These are phyloP conservation scores for Thelonectria discophora DNA, from an alignment of 2,329 filamentous ascomycete species.

Conservation along the genomic window DNA sequence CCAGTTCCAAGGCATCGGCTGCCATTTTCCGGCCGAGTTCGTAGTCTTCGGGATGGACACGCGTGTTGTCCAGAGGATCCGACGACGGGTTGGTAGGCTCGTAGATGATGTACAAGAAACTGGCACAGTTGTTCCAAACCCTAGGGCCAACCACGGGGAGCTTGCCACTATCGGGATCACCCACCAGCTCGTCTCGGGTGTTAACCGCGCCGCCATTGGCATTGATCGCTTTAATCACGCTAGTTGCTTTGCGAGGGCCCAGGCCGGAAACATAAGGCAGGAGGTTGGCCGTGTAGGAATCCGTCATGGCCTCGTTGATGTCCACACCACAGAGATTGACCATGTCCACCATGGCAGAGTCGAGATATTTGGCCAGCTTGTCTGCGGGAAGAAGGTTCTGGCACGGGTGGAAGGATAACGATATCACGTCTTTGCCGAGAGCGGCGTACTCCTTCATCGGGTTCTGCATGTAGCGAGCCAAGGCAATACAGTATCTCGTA, in stretches of 20 bases:
- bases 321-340: conserved; percentile 97
- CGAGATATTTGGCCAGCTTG: conserved; percentile 84
- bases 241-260: conserved; percentile 90
- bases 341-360: conserved; percentile 98
- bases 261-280: conserved; percentile 91
- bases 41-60: conserved; percentile 98
- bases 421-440: conserved; percentile 85
- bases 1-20: conserved; percentile 92
- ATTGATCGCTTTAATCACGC: conserved; percentile 78
- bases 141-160: conserved; percentile 84
- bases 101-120: conserved; percentile 90
- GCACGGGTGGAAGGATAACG: conserved; percentile 87
- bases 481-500: conserved; percentile 86
- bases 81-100: conserved; percentile 83
- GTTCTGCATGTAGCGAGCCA: conserved; percentile 93
- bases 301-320: conserved; percentile 87
- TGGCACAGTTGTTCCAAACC: conserved; percentile 97
- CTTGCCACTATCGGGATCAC: conserved; percentile 82
- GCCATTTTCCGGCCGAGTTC: conserved; percentile 98
- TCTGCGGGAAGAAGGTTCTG: conserved; percentile 90
- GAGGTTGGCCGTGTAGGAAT: conserved; percentile 84
- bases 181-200: conserved; percentile 86
- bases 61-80: conserved; percentile 94
- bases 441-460: conserved; percentile 97
- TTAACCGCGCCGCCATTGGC: conserved; percentile 87